Conservation (phyloP, 177 flowering plant genomes). For the Vitis hybrid region DNA sequence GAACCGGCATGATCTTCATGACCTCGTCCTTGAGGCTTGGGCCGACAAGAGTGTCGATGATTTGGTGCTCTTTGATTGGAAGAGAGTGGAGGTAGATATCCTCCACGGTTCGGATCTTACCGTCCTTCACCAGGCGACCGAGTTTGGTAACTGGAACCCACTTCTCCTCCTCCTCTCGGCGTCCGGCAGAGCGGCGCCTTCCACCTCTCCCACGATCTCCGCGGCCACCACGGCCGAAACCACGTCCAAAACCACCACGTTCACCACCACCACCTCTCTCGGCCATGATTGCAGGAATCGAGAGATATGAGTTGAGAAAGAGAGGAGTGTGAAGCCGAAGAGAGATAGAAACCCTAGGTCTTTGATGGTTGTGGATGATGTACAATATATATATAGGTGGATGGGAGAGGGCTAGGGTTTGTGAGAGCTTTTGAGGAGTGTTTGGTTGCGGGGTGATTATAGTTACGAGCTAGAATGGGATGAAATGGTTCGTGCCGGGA, state of each 20-base stretch:
- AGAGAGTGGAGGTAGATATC: slow-evolving; percentile 57
- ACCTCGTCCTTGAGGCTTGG: slow-evolving; percentile 63
- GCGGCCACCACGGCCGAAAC: slow-evolving; percentile 35
- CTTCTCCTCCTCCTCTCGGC: slow-evolving; percentile 34
- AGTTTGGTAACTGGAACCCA: slow-evolving; percentile 62
- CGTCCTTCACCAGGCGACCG: slow-evolving; percentile 51
- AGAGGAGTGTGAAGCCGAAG: background rate
- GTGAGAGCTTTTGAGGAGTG: too few relatives aligned
- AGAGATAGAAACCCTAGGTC: too few relatives aligned
- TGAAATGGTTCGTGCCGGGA: too few relatives aligned
- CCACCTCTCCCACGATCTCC: slow-evolving; percentile 24
- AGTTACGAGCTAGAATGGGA: too few relatives aligned
- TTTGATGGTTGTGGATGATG: too few relatives aligned
- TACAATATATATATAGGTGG: too few relatives aligned
- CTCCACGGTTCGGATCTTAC: slow-evolving; percentile 22
- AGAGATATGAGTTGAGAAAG: background rate
- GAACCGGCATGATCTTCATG: slow-evolving; percentile 80
- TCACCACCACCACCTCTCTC: slow-evolving; percentile 43
- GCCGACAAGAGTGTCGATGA: slow-evolving; percentile 44
- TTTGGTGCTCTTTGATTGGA: slow-evolving; percentile 65
- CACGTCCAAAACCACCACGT: slow-evolving; percentile 35
- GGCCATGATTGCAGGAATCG: slow-evolving; percentile 23
- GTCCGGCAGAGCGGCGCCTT: slow-evolving; percentile 23
- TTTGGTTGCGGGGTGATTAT: too few relatives aligned
- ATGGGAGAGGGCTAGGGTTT: too few relatives aligned